Evolutionary conservation across 2,329 filamentous ascomycete species (phyloP).

Genomic region (Ascochyta fabae): DNA sequence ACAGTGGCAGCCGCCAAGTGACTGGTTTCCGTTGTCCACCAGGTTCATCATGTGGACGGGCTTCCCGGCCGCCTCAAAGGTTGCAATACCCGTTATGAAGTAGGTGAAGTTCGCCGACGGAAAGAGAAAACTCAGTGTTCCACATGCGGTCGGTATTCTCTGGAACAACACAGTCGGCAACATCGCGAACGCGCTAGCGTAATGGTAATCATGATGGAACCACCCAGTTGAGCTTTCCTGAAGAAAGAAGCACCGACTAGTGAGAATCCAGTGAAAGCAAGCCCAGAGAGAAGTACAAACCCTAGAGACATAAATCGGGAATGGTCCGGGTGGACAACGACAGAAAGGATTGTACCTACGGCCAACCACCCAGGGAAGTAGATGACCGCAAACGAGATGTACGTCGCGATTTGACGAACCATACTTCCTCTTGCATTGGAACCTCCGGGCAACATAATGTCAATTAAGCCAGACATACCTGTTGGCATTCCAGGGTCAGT

Average conservation of each 20-base stretch:
- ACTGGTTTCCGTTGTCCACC: not conserved
- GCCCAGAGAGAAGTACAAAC: slow-evolving; percentile 31
- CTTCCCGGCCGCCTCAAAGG: slow-evolving; percentile 22
- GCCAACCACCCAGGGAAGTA: slow-evolving; percentile 35
- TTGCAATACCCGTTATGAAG: slow-evolving; percentile 32
- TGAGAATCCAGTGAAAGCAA: slow-evolving; percentile 31
- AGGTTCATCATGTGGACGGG: slow-evolving; percentile 22
- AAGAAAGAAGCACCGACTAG: slow-evolving; percentile 36
- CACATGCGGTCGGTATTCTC: slow-evolving; percentile 14
- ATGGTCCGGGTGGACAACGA: slow-evolving; percentile 27
- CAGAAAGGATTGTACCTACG: slow-evolving; percentile 27
- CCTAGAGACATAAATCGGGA: slow-evolving; percentile 25
- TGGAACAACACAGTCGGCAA: slow-evolving; percentile 27
- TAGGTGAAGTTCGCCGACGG: slow-evolving; percentile 35
- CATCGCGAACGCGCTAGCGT: slow-evolving; percentile 28
- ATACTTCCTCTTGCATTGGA: slow-evolving; percentile 26
- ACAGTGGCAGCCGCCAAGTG: slow-evolving; percentile 26
- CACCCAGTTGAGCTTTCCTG: slow-evolving; percentile 34
- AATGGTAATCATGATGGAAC: slow-evolving; percentile 32
- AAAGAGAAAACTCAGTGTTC: slow-evolving; percentile 29
- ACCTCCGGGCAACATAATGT: slow-evolving; percentile 36
- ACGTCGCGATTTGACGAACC: slow-evolving; percentile 29
- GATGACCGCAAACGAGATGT: slow-evolving; percentile 35
- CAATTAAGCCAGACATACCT: slow-evolving; percentile 33
- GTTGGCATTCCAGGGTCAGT: not conserved